A percentile compares a stretch with the other conserved stretches of the same genome.
These are phyloP conservation scores for Proliferodiscus dingleyae DNA, from an alignment of 2,329 filamentous ascomycete species.

Conservation along the genomic window DNA sequence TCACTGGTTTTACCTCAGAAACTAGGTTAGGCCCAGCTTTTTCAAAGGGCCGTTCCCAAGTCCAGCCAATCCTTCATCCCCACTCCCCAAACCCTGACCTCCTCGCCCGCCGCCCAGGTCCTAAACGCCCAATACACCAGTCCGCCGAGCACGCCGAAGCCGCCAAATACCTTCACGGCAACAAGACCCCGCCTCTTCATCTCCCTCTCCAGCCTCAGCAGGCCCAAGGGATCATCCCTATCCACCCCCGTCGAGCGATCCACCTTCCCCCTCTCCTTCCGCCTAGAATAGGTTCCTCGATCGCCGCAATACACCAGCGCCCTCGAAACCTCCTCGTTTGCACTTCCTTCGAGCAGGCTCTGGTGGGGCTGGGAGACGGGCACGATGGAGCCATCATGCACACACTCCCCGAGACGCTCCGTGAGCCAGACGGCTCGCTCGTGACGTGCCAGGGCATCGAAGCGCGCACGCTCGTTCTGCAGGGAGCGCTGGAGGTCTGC, in stretches of 20 bases:
- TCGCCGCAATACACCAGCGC: no score
- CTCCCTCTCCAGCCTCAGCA: constrained; percentile 65
- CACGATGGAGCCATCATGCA: constrained; percentile 59
- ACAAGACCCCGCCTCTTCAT: constrained; percentile 61
- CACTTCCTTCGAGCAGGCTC: constrained; percentile 17
- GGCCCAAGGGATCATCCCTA: constrained; percentile 69
- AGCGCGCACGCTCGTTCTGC: constrained; percentile 66
- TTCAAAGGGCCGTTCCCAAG: constrained; percentile 5
- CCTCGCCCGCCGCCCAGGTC: constrained; percentile 13
- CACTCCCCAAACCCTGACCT: constrained; percentile 16
- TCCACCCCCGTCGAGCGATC: constrained; percentile 16
- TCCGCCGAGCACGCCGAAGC: constrained; percentile 69
- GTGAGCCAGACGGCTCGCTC: constrained; percentile 67
- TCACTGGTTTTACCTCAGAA: no score
- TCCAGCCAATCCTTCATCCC: constrained; percentile 23
- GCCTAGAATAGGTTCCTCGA: constrained; percentile 15
- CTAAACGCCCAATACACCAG: constrained; percentile 58
- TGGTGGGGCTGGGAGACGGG: constrained; percentile 38
- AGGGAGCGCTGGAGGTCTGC: constrained; percentile 73
- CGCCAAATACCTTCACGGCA: constrained; percentile 68
- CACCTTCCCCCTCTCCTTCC: constrained; percentile 7
- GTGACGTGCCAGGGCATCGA: constrained; percentile 55
- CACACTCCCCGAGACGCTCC: constrained; percentile 60
- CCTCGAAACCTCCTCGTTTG: no score
- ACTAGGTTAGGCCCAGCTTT: no score